A percentile compares a stretch with the other conserved stretches of the same genome.
Conservation (phyloP, 108 stramenopile species). For the Pseudonitzschia pungens region DNA sequence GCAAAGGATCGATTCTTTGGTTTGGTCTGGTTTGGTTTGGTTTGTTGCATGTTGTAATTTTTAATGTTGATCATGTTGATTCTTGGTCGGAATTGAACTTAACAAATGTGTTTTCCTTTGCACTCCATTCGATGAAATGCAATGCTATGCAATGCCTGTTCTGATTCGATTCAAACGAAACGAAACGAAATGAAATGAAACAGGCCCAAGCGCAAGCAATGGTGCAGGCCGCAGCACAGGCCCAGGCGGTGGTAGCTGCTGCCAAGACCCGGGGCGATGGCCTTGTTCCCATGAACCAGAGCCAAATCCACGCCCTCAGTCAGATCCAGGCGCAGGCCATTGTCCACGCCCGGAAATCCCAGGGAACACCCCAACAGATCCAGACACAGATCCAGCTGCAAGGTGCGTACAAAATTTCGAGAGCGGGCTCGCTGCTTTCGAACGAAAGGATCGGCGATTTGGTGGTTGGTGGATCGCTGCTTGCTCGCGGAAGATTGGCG, state of each 20-base stretch:
- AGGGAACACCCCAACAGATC: conserved; percentile 68
- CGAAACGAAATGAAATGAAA: too few species aligned
- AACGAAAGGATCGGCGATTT: too few species aligned
- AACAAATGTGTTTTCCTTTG: neutral
- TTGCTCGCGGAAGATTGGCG: too few species aligned
- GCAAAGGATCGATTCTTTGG: too few species aligned
- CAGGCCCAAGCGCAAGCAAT: conserved; percentile 86
- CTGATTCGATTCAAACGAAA: too few species aligned
- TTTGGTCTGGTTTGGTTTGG: too few species aligned
- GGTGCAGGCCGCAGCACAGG: conserved; percentile 88
- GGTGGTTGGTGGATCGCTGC: too few species aligned
- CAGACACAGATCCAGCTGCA: conserved; percentile 85
- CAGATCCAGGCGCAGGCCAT: conserved; percentile 89
- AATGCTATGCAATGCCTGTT: neutral
- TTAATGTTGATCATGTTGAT: too few species aligned
- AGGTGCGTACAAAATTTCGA: conserved; percentile 14
- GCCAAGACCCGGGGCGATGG: conserved; percentile 79
- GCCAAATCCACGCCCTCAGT: conserved; percentile 68
- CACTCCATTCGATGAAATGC: neutral
- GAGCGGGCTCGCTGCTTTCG: too few species aligned
- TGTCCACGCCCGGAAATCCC: conserved; percentile 75
- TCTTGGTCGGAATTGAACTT: neutral
- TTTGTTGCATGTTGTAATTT: too few species aligned
- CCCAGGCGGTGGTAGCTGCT: conserved; percentile 87
- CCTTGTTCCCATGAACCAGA: conserved; percentile 64